Percentiles rank a stretch among this genome's conserved stretches.
Evolutionary conservation across 306 rosid genomes (phyloP).

Genomic region (Clitoria ternatea): DNA sequence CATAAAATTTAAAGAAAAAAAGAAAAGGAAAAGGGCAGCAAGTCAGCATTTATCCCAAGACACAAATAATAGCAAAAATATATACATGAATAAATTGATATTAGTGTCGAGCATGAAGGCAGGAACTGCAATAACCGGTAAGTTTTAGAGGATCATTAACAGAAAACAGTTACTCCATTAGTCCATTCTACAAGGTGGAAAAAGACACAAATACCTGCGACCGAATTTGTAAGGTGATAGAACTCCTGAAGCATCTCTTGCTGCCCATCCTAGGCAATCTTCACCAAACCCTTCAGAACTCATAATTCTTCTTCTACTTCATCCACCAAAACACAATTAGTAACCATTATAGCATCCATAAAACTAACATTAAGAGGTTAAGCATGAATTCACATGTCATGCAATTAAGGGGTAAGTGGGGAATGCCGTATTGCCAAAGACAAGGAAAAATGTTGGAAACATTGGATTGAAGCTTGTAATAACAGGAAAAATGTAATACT

Average conservation of each 20-base stretch:
- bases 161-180: not conserved
- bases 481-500: not conserved
- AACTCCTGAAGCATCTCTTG: constrained; percentile 69
- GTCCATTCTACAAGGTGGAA: not conserved
- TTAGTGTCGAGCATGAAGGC: not conserved
- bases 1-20: not conserved
- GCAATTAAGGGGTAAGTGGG: not conserved
- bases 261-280: constrained; percentile 80
- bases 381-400: not conserved
- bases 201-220: constrained; percentile 47
- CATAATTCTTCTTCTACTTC: constrained; percentile 37
- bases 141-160: not conserved
- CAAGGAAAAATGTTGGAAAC: not conserved
- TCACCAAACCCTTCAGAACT: constrained; percentile 34
- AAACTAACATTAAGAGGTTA: not conserved
- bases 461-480: not conserved
- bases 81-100: not conserved
- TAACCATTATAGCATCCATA: not conserved
- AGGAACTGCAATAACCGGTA: not conserved
- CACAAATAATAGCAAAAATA: not conserved
- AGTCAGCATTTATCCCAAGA: not conserved
- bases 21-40: not conserved
- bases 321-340: not conserved
- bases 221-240: constrained; percentile 62
- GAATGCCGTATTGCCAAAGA: not conserved